Evolutionary conservation across 2,329 filamentous ascomycete species (phyloP).

Genomic region (Ophidiomyces ophidiicola): DNA sequence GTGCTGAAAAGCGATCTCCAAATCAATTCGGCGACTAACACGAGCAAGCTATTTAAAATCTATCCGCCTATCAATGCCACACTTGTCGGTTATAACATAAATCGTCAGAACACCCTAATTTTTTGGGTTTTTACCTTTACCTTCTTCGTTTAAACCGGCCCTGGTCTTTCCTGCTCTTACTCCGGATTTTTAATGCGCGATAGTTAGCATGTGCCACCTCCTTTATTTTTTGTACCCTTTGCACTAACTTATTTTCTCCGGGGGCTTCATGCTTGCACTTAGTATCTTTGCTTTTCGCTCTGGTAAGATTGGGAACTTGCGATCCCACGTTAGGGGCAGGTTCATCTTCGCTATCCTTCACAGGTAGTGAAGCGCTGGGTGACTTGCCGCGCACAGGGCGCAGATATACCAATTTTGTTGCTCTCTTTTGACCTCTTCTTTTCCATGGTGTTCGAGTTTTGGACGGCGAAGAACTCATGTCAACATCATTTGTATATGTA

Average conservation of each 20-base stretch:
- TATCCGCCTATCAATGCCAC: too few relatives aligned
- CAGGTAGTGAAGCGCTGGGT: conserved; percentile 20
- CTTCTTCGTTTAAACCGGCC: conserved; percentile 30
- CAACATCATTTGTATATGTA: conserved; percentile 4
- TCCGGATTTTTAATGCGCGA: conserved; percentile 36
- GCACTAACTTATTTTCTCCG: conserved; percentile 10
- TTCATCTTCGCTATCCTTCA: conserved; percentile 21
- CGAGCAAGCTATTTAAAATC: too few relatives aligned
- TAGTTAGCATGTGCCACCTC: conserved; percentile 39
- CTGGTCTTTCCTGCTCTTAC: conserved; percentile 26
- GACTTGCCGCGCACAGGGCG: conserved; percentile 29
- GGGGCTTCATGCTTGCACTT: conserved; percentile 9
- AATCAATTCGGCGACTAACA: too few relatives aligned
- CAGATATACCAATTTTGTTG: conserved; percentile 35
- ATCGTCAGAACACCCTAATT: too few relatives aligned
- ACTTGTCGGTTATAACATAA: too few relatives aligned
- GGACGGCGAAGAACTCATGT: conserved; percentile 6
- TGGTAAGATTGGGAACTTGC: conserved; percentile 13
- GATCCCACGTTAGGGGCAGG: conserved; percentile 23
- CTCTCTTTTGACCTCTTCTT: conserved; percentile 40
- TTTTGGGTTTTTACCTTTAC: too few relatives aligned
- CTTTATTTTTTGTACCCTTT: conserved; percentile 30
- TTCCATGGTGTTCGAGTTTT: conserved; percentile 25
- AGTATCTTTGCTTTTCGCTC: conserved; percentile 2
- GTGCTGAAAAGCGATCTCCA: too few relatives aligned